Conservation (phyloP, 2,329 filamentous ascomycete genomes). For the Ophiocordyceps camponoti-leonardi region DNA sequence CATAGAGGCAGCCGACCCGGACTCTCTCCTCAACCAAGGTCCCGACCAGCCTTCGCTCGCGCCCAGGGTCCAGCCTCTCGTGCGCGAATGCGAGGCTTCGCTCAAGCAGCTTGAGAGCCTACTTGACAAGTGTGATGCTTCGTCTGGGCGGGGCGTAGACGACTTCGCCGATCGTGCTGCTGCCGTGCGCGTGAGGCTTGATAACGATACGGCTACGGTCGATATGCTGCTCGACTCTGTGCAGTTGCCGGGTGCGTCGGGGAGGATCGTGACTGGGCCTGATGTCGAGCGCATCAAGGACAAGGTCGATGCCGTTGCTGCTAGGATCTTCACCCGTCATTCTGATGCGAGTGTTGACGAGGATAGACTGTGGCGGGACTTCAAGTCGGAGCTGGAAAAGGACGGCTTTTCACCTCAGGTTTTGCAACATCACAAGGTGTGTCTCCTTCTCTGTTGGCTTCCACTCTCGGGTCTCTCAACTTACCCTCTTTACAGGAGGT, state of each 20-base stretch:
- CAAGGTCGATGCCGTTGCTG: slow-evolving; percentile 40
- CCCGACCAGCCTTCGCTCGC: slow-evolving; percentile 24
- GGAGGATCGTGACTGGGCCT: slow-evolving; percentile 16
- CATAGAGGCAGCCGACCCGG: slow-evolving; percentile 36
- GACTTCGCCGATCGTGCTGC: slow-evolving; percentile 20
- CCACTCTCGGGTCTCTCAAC: too few species aligned
- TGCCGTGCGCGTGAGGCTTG: slow-evolving; percentile 27
- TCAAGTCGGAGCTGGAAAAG: slow-evolving; percentile 37
- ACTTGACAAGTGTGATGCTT: slow-evolving; percentile 27
- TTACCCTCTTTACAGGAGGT: too few species aligned
- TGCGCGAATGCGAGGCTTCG: slow-evolving; percentile 36
- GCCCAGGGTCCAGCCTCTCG: slow-evolving; percentile 30
- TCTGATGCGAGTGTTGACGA: slow-evolving; percentile 24
- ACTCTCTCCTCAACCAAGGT: slow-evolving; percentile 32
- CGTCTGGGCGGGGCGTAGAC: slow-evolving; percentile 11
- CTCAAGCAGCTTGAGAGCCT: slow-evolving; percentile 36
- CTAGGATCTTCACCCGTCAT: slow-evolving; percentile 27
- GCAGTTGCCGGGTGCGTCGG: slow-evolving; percentile 30
- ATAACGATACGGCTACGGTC: slow-evolving; percentile 33
- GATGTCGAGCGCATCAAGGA: slow-evolving; percentile 37
- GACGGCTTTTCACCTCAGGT: slow-evolving; percentile 41
- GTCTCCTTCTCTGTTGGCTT: slow-evolving; percentile 4
- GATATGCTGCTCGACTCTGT: slow-evolving; percentile 40
- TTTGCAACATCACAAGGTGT: slow-evolving; percentile 38
- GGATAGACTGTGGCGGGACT: slow-evolving; percentile 39